phyloP scores from a whole-genome alignment of 148 eudicot species.

The Polygonum aviculare region DNA sequence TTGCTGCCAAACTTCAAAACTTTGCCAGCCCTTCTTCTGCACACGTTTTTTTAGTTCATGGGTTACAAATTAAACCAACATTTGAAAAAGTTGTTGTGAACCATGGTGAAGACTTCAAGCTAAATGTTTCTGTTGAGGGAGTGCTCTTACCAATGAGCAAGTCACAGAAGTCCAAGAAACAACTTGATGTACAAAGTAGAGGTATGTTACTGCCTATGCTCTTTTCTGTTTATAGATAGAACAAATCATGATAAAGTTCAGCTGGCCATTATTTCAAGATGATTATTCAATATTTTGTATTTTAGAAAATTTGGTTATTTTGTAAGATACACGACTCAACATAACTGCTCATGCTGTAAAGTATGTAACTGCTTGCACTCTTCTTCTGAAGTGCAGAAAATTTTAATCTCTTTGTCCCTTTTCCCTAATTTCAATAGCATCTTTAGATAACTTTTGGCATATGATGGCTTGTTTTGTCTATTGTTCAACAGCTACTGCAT shows the following conservation, averaged over 20 bases:
- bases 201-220: slow-evolving; percentile 30
- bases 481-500: slow-evolving; percentile 62
- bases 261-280: neutral
- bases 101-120: slow-evolving; percentile 50
- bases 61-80: slow-evolving; percentile 65
- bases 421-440: neutral
- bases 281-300: no score
- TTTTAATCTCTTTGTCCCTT: neutral
- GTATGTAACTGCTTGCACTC: no score
- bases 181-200: slow-evolving; percentile 32
- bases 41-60: slow-evolving; percentile 67
- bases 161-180: slow-evolving; percentile 51
- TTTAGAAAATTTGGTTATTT: no score
- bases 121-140: slow-evolving; percentile 50
- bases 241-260: neutral
- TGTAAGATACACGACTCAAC: no score
- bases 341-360: no score
- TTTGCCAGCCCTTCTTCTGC: slow-evolving; percentile 35
- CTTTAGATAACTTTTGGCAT: neutral
- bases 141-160: slow-evolving; percentile 59
- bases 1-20: slow-evolving; percentile 65
- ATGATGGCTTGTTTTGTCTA: neutral
- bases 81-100: slow-evolving; percentile 73
- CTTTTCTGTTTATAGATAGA: neutral
- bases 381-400: neutral